Conservation (phyloP, 2,329 filamentous ascomycete genomes). For the Cercospora sesami region DNA sequence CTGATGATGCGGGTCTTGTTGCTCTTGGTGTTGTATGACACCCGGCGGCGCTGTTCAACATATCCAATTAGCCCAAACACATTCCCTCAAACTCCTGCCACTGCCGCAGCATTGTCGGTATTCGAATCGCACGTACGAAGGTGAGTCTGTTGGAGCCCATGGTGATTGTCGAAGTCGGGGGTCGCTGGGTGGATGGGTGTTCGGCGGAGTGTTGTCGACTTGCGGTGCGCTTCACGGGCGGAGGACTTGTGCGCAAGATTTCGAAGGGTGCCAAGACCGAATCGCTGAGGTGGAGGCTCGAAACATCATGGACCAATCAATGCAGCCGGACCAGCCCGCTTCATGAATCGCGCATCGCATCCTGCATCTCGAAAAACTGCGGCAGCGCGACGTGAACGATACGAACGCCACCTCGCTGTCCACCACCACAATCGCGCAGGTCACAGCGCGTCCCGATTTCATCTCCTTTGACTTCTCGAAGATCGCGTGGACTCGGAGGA, state of each 20-base stretch:
- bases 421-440: slow-evolving; percentile 33
- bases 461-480: neutral
- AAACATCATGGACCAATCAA: neutral
- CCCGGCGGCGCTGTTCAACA: slow-evolving; percentile 53
- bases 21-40: slow-evolving; percentile 90
- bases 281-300: neutral
- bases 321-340: neutral
- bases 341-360: slow-evolving; percentile 8
- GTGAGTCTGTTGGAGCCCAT: slow-evolving; percentile 58
- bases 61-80: slow-evolving; percentile 15
- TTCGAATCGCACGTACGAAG: slow-evolving; percentile 50
- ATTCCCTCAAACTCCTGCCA: slow-evolving; percentile 17
- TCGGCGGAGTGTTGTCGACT: slow-evolving; percentile 15
- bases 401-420: slow-evolving; percentile 16
- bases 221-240: neutral
- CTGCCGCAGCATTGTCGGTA: slow-evolving; percentile 9
- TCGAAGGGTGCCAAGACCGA: slow-evolving; percentile 3
- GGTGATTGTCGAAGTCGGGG: slow-evolving; percentile 37
- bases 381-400: slow-evolving; percentile 8
- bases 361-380: slow-evolving; percentile 12
- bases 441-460: slow-evolving; percentile 32
- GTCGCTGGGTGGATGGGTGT: slow-evolving; percentile 15
- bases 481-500: slow-evolving; percentile 1
- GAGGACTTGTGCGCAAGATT: slow-evolving; percentile 4
- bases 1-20: slow-evolving; percentile 96